These are phyloP conservation scores for Exophiala sp. DNA, from an alignment of 2,329 filamentous ascomycete species.

Conservation along the genomic window DNA sequence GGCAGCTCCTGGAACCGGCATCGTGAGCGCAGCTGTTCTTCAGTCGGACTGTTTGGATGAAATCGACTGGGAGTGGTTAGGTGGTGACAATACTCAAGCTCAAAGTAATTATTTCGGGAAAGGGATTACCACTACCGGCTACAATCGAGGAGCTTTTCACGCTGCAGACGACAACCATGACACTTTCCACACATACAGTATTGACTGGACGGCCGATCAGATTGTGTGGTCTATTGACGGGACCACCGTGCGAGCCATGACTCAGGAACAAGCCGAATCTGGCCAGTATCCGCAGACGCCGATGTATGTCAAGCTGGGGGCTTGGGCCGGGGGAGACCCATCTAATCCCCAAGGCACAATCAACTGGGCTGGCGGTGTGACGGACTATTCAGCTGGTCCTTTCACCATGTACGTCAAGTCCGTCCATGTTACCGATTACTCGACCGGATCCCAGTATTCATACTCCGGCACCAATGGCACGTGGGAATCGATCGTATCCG, in stretches of 20 bases:
- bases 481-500: conserved; percentile 74
- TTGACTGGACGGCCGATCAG: conserved; percentile 62
- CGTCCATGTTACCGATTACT: conserved; percentile 67
- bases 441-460: conserved; percentile 75
- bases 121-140: conserved; percentile 64
- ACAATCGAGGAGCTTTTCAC: conserved; percentile 82
- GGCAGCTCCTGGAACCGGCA: conserved; percentile 79
- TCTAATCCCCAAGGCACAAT: conserved; percentile 46
- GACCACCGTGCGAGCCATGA: conserved; percentile 55
- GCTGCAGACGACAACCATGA: conserved; percentile 54
- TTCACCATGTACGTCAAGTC: conserved; percentile 70
- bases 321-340: conserved; percentile 59
- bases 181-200: conserved; percentile 42
- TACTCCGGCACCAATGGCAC: conserved; percentile 73
- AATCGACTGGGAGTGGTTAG: conserved; percentile 96
- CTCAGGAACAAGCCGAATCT: conserved; percentile 52
- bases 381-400: conserved; percentile 60
- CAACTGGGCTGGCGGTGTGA: conserved; percentile 64
- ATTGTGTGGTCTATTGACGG: conserved; percentile 63
- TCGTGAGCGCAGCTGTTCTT: conserved; percentile 86
- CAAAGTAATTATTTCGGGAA: conserved; percentile 98
- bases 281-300: conserved; percentile 67
- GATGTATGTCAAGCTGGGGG: conserved; percentile 64
- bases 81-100: conserved; percentile 67
- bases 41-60: conserved; percentile 91